Conservation (phyloP, 768 basidiomycete species). For the Tulasnella sp. region DNA sequence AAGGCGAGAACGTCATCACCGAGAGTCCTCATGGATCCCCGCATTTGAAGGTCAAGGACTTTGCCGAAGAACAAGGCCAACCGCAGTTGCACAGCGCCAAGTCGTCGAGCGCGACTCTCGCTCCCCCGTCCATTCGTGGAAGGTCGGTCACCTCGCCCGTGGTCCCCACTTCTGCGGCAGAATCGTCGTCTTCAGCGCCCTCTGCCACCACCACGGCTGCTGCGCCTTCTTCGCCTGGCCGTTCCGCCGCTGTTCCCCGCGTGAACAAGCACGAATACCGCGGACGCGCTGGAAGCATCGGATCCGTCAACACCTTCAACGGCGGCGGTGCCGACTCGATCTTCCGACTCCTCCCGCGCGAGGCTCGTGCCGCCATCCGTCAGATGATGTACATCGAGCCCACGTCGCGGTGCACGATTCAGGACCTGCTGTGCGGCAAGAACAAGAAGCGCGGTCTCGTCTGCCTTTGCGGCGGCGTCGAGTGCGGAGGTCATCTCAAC, state of each 20-base stretch:
- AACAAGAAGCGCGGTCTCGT: constrained; percentile 66
- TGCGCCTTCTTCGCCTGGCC: constrained; percentile 4
- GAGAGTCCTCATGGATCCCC: neutral
- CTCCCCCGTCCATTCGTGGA: neutral
- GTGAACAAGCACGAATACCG: constrained; percentile 19
- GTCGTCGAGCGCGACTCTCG: neutral
- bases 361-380: constrained; percentile 78
- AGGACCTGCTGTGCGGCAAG: constrained; percentile 74
- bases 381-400: constrained; percentile 94
- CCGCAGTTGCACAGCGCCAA: neutral
- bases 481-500: constrained; percentile 31
- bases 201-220: neutral
- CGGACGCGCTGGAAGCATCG: constrained; percentile 33
- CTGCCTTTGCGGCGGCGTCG: constrained; percentile 55
- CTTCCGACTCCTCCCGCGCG: constrained; percentile 89
- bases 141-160: neutral
- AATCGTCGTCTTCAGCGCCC: too few species aligned
- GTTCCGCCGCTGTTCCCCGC: neutral
- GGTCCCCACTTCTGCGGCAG: neutral
- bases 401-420: constrained; percentile 76
- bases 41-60: neutral
- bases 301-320: constrained; percentile 48
- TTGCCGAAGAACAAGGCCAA: neutral
- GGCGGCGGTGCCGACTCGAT: constrained; percentile 82
- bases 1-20: neutral